Base-by-base conservation (phyloP, 176 grass and related monocot species). In the Chloris gayana region DNA sequence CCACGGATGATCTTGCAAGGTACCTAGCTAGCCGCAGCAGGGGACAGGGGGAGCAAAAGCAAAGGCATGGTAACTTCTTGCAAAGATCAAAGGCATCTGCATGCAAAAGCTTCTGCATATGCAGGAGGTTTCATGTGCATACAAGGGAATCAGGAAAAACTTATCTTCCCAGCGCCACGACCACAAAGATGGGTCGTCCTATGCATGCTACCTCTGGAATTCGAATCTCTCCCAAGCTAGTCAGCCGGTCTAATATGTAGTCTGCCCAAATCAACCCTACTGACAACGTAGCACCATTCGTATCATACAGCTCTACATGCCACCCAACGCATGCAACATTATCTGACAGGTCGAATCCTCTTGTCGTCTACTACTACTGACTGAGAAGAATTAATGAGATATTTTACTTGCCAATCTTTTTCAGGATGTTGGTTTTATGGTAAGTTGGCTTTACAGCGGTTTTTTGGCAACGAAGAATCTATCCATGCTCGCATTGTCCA, bases 11-110 rank as follows among this genome's bases (percentile, higher is more conserved):
- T 89, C 76, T 85, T 73, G 46, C 76, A 51, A 78, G 44, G 70
- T 49, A 46, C 54, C 17, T 64, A 35, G 56, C 39, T 10, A 33
- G 22, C 22, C 72, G 51, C 10, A 49, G 18, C 12, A 24, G 24
- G 32, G n/a, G 2, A 15, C 31, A 30, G 1, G 13, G 5, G 49
- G 50, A 63, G 88, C 85, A 80, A 94, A 91, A 93, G 95, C 69
- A 76, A 86, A 91, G 88, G 91, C 69, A 91, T 99, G 88, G 93
- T 99, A 99, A 99, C 93, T 99, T 99, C 97, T 99, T 91, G 88
- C 90, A 88, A 96, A 93, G 91, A 95, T 91, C 90, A 99, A 99
- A 99, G 97, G 88, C 82, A 89, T 79, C 77, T 68, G 42, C 54
- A 79, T 68, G 77, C 85, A 98, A 94, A 91, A 95, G 88, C 93